Base-by-base conservation (phyloP, 805 yeast genomes). In the Zygotorulaspora sp. region DNA sequence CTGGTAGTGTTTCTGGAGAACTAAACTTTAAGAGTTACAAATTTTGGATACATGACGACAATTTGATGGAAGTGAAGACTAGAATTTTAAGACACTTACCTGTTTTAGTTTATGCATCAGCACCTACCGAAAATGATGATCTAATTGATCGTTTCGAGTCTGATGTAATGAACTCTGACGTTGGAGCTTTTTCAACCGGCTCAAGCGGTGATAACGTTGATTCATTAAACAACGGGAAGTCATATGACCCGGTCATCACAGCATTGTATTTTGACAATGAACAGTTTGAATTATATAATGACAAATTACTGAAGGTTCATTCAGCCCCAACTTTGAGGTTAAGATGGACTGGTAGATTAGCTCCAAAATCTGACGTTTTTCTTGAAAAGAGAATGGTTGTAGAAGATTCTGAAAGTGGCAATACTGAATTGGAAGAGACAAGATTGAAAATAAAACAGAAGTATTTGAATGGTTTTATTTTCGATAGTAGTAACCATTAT, bases 31-130 rank as follows among this genome's bases (percentile, higher is more conserved):
- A 80, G 69, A 80, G 86, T 11, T 79, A 81, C 63, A 87, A 85
- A 65, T 90, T 90, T 63, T 90, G 98, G 98, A 74, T 92, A 30
- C 97, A 90, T 61, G 89, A 90, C n/a, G 98, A 92, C 52, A 84
- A 87, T 59, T 61, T 92, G 58, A 89, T 90, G 96, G 97, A 90
- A 66, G 96, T 89, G 39, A 90, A 90, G 67, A 87, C 97, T n/a
- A 79, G 88, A 43, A 85, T 90, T 48, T 74, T 90, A 58, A 82
- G 97, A 61, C 95, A 87, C 54, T 74, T 90, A 49, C 98, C 98
- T 1, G 95, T 89, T 5, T 72, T 90, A 45, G 83, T 90, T 32
- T 92, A 88, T 52, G 66, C 68, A 26, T 53, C 64, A 3, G 61
- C 62, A 4, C 61, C 63, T 5, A 47, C 51, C 56, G 74, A 59